Evolutionary conservation across 768 basidiomycete species (phyloP).

Genomic region (Leccinum variicolor): DNA sequence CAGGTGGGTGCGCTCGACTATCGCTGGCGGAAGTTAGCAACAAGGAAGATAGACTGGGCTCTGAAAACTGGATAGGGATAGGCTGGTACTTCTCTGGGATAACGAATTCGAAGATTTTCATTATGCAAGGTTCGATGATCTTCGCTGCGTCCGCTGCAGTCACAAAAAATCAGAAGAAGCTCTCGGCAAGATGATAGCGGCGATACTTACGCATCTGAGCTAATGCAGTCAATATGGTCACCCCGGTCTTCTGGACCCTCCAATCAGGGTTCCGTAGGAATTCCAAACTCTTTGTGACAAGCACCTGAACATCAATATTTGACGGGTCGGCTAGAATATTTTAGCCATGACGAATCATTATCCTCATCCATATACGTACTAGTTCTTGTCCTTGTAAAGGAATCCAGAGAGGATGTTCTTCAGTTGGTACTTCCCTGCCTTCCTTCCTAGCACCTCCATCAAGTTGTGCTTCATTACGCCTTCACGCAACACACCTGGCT

Average conservation of each 20-base stretch:
- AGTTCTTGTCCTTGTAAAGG: constrained; percentile 19
- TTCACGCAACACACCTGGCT: constrained; percentile 11
- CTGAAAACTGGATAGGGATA: background rate
- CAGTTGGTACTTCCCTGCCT: constrained; percentile 10
- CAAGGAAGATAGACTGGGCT: too few species aligned
- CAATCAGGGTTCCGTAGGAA: constrained; percentile 3
- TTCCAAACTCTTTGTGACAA: constrained; percentile 12
- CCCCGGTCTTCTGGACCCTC: constrained; percentile 23
- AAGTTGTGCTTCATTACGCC: constrained; percentile 14
- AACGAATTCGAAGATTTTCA: background rate
- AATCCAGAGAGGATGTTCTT: constrained; percentile 20
- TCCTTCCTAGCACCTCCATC: constrained; percentile 14
- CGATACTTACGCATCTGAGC: constrained; percentile 15
- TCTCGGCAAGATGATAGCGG: background rate
- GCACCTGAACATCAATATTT: background rate
- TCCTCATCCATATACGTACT: constrained; percentile 4
- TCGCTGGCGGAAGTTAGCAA: background rate
- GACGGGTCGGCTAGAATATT: background rate
- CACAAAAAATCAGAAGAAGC: background rate
- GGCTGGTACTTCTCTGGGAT: background rate
- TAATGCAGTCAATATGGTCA: constrained; percentile 21
- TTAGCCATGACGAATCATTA: background rate
- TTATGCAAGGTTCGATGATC: background rate
- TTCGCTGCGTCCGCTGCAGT: background rate
- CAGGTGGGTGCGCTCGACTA: background rate